Base-by-base conservation (phyloP, 1,284 basidiomycete genomes). In the Anthracocystis panici-leucophaei region DNA sequence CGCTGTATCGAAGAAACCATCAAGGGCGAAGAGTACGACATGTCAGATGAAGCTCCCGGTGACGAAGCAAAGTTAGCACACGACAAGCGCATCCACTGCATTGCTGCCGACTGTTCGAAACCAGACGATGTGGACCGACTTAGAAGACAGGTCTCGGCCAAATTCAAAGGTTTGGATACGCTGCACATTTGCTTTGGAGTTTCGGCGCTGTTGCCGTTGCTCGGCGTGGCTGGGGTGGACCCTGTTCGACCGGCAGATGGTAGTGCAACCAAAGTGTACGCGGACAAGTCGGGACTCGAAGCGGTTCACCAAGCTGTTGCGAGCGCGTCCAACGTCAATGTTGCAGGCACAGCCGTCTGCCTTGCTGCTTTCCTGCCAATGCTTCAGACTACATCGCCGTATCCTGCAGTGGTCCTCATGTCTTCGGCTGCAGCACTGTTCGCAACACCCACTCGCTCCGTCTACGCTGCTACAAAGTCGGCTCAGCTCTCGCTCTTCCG, bases 401-500 rank as follows among this genome's bases (percentile, higher is more conserved):
- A 89, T 0, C 94, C 95, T 0, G 90, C 92, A 0, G 88, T 96
- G 44, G 89, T 92, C 41, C 89, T 95, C 56, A 86, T 96, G 41
- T 93, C 93, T 10, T 93, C 92, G 8, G 88, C 92, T 5, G 94
- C 91, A 3, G 91, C 93, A 0, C 88, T 92, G 9, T 89, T 95
- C 27, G 92, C 94, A 0, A 91, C 94, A 0, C 95, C 95, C 0
- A 94, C 93, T 0, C 91, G 95, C 18, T 88, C 92, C 0, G 86
- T 97, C 29, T 97, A 97, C 85, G 90, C 90, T 0, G 91, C 93
- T 0, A 93, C 92, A 5, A 97, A 97, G 85, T 88, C 91, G 2
- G 92, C 93, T 0, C 91, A 92, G 2, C 88, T 93, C 50, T 85
- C 92, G 46, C 90, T 94, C 64, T 93, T 92, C 85, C 91, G 92